Percentiles rank a stretch among this genome's conserved stretches.
Evolutionary conservation across 176 grass and related monocot genomes (phyloP).

Genomic region (Oryza nivara): DNA sequence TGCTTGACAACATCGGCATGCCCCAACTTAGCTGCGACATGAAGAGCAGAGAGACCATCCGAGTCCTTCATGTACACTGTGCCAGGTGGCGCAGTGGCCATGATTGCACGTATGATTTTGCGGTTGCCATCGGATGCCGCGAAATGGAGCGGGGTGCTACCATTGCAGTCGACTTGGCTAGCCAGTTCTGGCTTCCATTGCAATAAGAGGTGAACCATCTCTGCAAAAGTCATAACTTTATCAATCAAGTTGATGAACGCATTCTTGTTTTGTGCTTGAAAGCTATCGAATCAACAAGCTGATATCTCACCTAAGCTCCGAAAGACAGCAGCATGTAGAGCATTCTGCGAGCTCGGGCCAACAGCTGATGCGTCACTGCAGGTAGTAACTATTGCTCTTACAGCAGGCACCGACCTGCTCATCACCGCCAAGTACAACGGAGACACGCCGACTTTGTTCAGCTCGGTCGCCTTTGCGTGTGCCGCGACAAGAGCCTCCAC

Average conservation of each 20-base stretch:
- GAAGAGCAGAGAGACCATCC: background rate
- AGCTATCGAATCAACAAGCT: too few relatives aligned
- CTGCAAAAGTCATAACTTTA: background rate
- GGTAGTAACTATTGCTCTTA: background rate
- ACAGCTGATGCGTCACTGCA: background rate
- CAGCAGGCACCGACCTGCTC: background rate
- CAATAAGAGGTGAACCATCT: slow-evolving; percentile 1
- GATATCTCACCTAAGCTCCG: background rate
- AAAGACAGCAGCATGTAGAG: slow-evolving; percentile 48
- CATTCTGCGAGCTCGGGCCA: slow-evolving; percentile 20
- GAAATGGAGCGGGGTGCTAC: slow-evolving; percentile 31
- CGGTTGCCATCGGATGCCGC: slow-evolving; percentile 15
- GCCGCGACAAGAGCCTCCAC: background rate
- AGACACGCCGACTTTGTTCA: background rate
- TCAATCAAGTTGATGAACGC: too few relatives aligned
- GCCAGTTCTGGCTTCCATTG: slow-evolving; percentile 15
- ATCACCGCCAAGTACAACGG: slow-evolving; percentile 38
- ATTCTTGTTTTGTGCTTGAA: too few relatives aligned
- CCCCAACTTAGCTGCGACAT: slow-evolving; percentile 32
- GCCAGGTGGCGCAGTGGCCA: background rate
- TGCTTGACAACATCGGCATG: background rate
- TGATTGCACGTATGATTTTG: background rate
- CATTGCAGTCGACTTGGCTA: background rate
- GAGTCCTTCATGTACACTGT: slow-evolving; percentile 16
- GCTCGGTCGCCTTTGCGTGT: background rate